These are phyloP conservation scores for Aciculoconidium aculeatum DNA, from an alignment of 805 yeast species.

Conservation along the genomic window DNA sequence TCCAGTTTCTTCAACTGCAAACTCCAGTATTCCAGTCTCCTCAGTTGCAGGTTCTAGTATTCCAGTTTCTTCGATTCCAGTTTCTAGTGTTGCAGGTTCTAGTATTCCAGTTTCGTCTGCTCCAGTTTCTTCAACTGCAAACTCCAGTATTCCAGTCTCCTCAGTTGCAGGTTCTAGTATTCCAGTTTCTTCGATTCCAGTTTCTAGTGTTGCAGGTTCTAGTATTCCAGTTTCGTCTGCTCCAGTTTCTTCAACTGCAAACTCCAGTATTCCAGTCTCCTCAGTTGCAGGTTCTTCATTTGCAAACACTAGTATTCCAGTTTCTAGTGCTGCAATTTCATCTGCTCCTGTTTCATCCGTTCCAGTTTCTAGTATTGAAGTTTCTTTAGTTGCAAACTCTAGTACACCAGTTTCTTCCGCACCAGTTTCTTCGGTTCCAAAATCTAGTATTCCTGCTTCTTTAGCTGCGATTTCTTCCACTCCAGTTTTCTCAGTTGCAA, in stretches of 20 bases:
- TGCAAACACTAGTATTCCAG: conserved; percentile 1
- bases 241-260: conserved; percentile 1
- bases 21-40: conserved; percentile 5
- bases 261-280: conserved; percentile 1
- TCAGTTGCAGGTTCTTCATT: conserved; percentile 1
- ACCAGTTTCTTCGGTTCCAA: conserved; percentile 7
- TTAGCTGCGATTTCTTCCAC: no score
- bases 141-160: no score
- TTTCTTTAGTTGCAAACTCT: conserved; percentile 1
- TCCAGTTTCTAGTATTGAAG: neutral
- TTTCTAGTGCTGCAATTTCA: conserved; percentile 10
- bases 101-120: conserved; percentile 5
- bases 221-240: conserved; percentile 1
- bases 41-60: no score
- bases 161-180: conserved; percentile 2
- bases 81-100: neutral
- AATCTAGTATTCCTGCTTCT: no score
- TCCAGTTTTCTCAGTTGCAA: conserved; percentile 5
- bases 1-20: conserved; percentile 2
- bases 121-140: conserved; percentile 7
- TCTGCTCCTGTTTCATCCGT: conserved; percentile 9
- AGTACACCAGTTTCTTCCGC: conserved; percentile 1
- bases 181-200: conserved; percentile 1
- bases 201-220: neutral
- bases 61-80: conserved; percentile 1